phyloP scores from a whole-genome alignment of 257 asterid species.

The Paraleonurus japonicus region DNA sequence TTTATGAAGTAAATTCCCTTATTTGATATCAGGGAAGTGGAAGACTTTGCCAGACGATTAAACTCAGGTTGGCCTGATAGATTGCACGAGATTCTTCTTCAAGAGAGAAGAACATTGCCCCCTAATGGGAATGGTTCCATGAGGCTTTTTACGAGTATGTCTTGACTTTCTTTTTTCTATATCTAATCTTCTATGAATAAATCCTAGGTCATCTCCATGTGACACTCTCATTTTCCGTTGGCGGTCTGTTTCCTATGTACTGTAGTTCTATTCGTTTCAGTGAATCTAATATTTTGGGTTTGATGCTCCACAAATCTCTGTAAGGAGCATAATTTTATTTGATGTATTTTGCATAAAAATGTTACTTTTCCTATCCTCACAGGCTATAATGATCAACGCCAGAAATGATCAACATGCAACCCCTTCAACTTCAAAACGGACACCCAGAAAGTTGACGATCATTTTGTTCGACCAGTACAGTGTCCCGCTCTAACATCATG shows the following conservation, averaged over 20 bases:
- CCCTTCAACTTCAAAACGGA: constrained; percentile 17
- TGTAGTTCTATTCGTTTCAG: not conserved
- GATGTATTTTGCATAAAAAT: not conserved
- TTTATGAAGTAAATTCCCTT: not conserved
- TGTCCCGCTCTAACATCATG: constrained; percentile 18
- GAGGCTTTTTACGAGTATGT: constrained; percentile 53
- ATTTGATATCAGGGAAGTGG: constrained; percentile 72
- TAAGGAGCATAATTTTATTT: not conserved
- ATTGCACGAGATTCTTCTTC: constrained; percentile 73
- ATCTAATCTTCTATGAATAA: not conserved
- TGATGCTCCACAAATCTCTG: not conserved
- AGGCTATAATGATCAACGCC: constrained; percentile 48
- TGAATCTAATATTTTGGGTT: not conserved
- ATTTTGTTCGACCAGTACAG: constrained; percentile 19
- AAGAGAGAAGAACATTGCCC: constrained; percentile 50
- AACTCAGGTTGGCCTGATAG: constrained; percentile 89
- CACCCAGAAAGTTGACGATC: constrained; percentile 18
- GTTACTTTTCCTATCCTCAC: not conserved
- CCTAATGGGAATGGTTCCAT: constrained; percentile 57
- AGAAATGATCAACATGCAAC: constrained; percentile 28
- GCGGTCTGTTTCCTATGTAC: not conserved
- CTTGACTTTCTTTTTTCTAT: not conserved
- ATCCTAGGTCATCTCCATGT: not conserved
- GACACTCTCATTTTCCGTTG: not conserved
- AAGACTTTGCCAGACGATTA: constrained; percentile 85